Percentiles rank a stretch among this genome's conserved stretches.
phyloP scores from a whole-genome alignment of 805 yeast genomes.

The Dipodascus geniculatus region DNA sequence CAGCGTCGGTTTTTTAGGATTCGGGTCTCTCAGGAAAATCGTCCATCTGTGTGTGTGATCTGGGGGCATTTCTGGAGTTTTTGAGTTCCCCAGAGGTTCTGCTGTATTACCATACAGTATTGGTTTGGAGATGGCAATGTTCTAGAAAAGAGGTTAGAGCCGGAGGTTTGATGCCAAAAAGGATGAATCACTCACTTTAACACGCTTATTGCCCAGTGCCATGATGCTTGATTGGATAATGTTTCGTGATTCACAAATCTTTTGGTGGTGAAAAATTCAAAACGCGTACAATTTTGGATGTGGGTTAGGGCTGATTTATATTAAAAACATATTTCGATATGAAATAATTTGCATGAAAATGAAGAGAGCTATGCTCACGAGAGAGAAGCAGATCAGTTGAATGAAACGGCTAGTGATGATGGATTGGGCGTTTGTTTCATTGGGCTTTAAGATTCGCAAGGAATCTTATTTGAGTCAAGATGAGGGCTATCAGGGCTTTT shows the following conservation, averaged over 20 bases:
- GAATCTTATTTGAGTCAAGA: no score
- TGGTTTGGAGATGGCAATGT: conserved; percentile 64
- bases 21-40: conserved; percentile 74
- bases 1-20: conserved; percentile 41
- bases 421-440: no score
- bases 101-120: conserved; percentile 76
- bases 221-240: background rate
- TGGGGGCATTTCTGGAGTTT: conserved; percentile 45
- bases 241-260: no score
- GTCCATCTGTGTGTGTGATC: conserved; percentile 98
- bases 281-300: background rate
- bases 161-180: no score
- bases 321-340: no score
- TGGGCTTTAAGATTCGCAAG: no score
- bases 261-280: background rate
- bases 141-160: conserved; percentile 21
- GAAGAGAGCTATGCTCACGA: no score
- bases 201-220: background rate
- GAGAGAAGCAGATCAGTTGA: no score
- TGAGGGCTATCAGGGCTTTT: no score
- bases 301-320: background rate
- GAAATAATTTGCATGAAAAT: no score
- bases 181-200: background rate
- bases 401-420: no score
- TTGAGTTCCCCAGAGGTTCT: conserved; percentile 46